Conservation (phyloP, 768 basidiomycete genomes). For the Kwoniella europaea region DNA sequence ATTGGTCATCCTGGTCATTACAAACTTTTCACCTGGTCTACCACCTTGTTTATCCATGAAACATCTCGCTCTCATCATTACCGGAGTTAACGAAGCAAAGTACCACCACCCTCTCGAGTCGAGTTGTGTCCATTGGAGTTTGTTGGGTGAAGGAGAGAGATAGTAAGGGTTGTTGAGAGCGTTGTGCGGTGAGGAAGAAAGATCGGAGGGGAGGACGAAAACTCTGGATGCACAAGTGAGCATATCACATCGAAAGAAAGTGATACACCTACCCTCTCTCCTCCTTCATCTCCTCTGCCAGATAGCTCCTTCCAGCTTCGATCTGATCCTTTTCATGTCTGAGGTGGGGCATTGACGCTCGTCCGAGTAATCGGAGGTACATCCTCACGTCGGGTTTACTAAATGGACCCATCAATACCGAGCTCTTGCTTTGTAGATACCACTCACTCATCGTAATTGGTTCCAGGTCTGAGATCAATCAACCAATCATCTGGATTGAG, state of each 20-base stretch:
- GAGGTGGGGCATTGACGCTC: constrained; percentile 6
- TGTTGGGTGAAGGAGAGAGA: neutral
- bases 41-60: constrained; percentile 24
- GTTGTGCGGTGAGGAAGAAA: constrained; percentile 13
- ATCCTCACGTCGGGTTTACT: constrained; percentile 21
- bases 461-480: constrained; percentile 14
- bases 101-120: constrained; percentile 23
- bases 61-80: constrained; percentile 17
- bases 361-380: constrained; percentile 9
- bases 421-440: neutral
- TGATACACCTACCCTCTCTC: constrained; percentile 6
- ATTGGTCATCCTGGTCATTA: constrained; percentile 20
- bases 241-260: neutral
- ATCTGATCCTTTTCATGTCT: constrained; percentile 1
- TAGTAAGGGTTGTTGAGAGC: constrained; percentile 20
- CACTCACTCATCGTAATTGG: constrained; percentile 20
- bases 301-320: constrained; percentile 17
- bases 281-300: constrained; percentile 21
- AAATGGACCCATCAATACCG: neutral
- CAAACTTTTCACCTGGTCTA: constrained; percentile 20
- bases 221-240: constrained; percentile 1
- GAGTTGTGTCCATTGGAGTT: constrained; percentile 12
- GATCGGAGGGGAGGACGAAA: constrained; percentile 18
- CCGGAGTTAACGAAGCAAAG: constrained; percentile 15
- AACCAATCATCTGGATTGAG: constrained; percentile 19